These are phyloP conservation scores for Cymbopogon citratus DNA, from an alignment of 176 grass and related monocot species.

Conservation along the genomic window DNA sequence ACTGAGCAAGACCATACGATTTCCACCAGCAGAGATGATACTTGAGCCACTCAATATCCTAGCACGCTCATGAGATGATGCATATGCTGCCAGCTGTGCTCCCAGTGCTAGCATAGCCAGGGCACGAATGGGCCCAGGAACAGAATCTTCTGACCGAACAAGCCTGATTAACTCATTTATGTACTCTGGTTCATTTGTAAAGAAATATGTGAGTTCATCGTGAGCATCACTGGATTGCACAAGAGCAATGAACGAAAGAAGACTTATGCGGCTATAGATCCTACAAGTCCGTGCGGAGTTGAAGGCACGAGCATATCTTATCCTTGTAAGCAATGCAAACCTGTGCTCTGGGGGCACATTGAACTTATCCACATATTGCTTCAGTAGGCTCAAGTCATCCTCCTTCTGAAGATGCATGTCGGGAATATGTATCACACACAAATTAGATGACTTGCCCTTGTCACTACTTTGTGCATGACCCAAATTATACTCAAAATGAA, in stretches of 20 bases:
- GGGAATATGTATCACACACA: constrained; percentile 85
- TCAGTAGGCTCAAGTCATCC: constrained; percentile 86
- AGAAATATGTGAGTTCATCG: constrained; percentile 90
- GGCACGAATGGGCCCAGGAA: constrained; percentile 75
- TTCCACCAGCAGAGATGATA: constrained; percentile 86
- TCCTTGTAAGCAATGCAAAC: constrained; percentile 91
- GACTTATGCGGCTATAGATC: constrained; percentile 88
- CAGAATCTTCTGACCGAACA: constrained; percentile 83
- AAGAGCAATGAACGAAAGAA: constrained; percentile 90
- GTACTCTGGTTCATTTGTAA: constrained; percentile 98
- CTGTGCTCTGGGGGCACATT: constrained; percentile 78
- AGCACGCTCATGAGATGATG: constrained; percentile 95
- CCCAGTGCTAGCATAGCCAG: constrained; percentile 95
- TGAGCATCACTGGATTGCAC: constrained; percentile 95
- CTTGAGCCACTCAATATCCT: constrained; percentile 86
- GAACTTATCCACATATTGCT: constrained; percentile 66
- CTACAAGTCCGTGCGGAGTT: constrained; percentile 60
- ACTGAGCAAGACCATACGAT: constrained; percentile 85
- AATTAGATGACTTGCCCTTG: constrained; percentile 49
- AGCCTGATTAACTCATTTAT: constrained; percentile 91
- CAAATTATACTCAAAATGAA: constrained; percentile 94
- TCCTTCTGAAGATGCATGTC: constrained; percentile 85
- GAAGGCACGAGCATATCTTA: constrained; percentile 87
- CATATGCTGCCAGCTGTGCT: constrained; percentile 90
- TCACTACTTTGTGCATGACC: constrained; percentile 27